Base-by-base conservation (phyloP, 148 eudicot species). In the Camellia sinensis region DNA sequence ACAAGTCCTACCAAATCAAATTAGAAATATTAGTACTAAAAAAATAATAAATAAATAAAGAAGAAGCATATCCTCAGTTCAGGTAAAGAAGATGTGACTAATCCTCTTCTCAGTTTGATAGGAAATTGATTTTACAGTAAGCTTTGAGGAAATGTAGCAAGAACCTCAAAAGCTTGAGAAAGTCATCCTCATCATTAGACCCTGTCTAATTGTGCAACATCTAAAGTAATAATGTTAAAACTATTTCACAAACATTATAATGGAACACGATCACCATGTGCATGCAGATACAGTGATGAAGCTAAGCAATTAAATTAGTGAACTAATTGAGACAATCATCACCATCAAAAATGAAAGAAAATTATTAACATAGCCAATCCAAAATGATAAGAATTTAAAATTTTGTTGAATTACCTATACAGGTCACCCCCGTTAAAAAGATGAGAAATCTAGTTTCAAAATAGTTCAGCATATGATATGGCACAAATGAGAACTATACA, bases 1-100 rank as follows among this genome's bases (percentile, higher is more conserved):
- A 81, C 67, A 96, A 89, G 80, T 96, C 99, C 99, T 96, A 85
- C 13, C 50, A 59, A 60, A 54, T 48, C 18, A 69, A 53, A 50
- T 81, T 11, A 11, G 18, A 18, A 60, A 7, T 18, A n/a, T 11
- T 15, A 72, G 4, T 17, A 8, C 7, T 6, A 12, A 2, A 10
- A 15, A 13, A 79, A 29, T 29, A 29, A 29, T 29, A 29, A 29
- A 29, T 29, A 29, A 29, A 29, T 29, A 29, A 29, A 29, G 37
- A 29, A 29, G 37, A 29, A 67, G 17, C 48, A 44, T 48, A 62
- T 53, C 53, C 48, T 22, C 22, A 41, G 41, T 22, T 40, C n/a
- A 56, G n/a, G 17, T 9, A 37, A 70, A 46, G 50, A 46, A 70
- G 10, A n/a, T 2, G 22, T 37, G 12, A 13, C 9, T 2, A 70